Evolutionary conservation across 2,329 filamentous ascomycete species (phyloP), one percentile per base, ranked within the genome.

Genomic region (Calonectria pteridis): DNA sequence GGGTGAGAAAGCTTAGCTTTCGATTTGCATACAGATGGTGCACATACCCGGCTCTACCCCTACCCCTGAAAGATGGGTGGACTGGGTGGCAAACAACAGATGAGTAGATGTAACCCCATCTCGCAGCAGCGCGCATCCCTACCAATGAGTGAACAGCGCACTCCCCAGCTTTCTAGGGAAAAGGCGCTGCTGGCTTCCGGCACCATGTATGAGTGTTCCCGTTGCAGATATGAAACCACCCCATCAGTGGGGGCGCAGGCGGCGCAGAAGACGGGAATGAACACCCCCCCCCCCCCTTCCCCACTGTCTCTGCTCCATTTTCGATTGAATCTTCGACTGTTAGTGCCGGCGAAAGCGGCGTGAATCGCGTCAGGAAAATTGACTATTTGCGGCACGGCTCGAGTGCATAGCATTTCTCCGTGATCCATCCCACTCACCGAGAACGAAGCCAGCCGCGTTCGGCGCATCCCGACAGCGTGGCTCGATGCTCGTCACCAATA

Each of bases 381-480:
- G 7, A 20, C 26, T 40, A 62, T 23, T 28, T 28, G n/a, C 55
- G 55, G 55, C 33, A 29, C 55, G 26, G 55, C 14, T 29, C 16
- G 4, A 18, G 29, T 40, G 23, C 23, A 13, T 26, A 7, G 35
- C 3, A 6, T 9, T 16, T 37, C 3, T 23, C 4, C 16, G 55
- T 40, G 33, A 23, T 40, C 5, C 31, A 6, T 16, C 14, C 55
- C 55, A 37, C 14, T 0, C 33, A 1, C 35, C 10, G 10, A 10
- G 23, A 29, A n/a, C 33, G 33, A 40, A 46, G 43, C 20, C n/a
- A 26, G 11, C 33, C 35, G 33, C 35, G 37, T 40, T 40, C 55
- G 55, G 33, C 55, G 55, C 9, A 62, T 62, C 55, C 55, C 55
- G 55, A 62, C 55, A 40, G 55, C 55, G 33, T 62, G 55, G 55